Evolutionary conservation across 2,329 filamentous ascomycete species (phyloP).

Genomic region (Thelonectria blattea): DNA sequence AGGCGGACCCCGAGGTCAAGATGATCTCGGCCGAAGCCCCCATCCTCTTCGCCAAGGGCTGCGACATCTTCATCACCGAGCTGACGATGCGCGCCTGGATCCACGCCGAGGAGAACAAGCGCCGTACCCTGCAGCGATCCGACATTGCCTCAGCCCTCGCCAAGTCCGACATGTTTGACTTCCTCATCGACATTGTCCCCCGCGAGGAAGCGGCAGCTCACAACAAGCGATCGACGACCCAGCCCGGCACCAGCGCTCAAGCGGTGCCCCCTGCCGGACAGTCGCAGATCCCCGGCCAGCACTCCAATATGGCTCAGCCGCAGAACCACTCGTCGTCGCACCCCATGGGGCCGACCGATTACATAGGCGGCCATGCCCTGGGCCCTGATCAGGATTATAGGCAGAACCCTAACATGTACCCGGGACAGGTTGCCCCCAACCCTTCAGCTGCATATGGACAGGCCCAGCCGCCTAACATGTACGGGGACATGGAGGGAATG

Average conservation of each 20-base stretch:
- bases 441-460: conserved; percentile 77
- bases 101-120: conserved; percentile 98
- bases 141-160: conserved; percentile 95
- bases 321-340: conserved; percentile 63
- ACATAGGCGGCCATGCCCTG: conserved; percentile 69
- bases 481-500: conserved; percentile 81
- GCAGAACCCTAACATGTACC: conserved; percentile 80
- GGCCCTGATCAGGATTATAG: conserved; percentile 79
- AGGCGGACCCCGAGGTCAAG: conserved; percentile 98
- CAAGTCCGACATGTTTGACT: conserved; percentile 99
- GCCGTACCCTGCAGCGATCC: conserved; percentile 90
- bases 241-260: conserved; percentile 50
- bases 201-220: conserved; percentile 89
- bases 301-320: conserved; percentile 56
- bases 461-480: conserved; percentile 73
- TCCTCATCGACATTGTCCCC: conserved; percentile 97
- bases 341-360: conserved; percentile 65
- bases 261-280: conserved; percentile 57
- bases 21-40: conserved; percentile 99
- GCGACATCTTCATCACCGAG: conserved; percentile 99
- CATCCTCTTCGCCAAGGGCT: conserved; percentile 97
- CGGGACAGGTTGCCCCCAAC: conserved; percentile 76
- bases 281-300: conserved; percentile 59
- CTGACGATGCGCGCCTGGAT: conserved; percentile 99
- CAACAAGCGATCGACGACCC: conserved; percentile 73